phyloP scores from a whole-genome alignment of 805 yeast species.

The Candida montana region DNA sequence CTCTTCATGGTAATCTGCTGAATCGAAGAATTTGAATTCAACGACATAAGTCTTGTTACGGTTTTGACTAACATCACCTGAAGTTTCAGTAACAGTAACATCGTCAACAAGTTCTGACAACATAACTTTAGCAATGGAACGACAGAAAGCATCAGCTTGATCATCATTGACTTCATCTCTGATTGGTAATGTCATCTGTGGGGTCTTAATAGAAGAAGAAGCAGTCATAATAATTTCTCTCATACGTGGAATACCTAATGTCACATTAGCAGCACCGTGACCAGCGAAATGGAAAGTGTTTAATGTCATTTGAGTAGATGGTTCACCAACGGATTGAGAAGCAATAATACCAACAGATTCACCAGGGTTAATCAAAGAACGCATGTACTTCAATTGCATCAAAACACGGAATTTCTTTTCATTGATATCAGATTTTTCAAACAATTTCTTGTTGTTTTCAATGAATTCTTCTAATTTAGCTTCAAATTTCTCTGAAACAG shows the following conservation, averaged over 20 bases:
- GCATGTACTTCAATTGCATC: slow-evolving; percentile 98
- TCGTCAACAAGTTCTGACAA: slow-evolving; percentile 85
- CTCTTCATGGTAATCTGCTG: slow-evolving; percentile 74
- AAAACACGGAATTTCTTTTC: slow-evolving; percentile 86
- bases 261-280: slow-evolving; percentile 99
- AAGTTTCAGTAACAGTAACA: slow-evolving; percentile 82
- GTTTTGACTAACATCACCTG: slow-evolving; percentile 52
- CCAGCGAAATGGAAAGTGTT: slow-evolving; percentile 99
- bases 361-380: slow-evolving; percentile 91
- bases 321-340: slow-evolving; percentile 97
- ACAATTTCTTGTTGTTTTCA: slow-evolving; percentile 46
- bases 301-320: slow-evolving; percentile 98
- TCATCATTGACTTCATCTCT: slow-evolving; percentile 73
- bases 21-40: slow-evolving; percentile 67
- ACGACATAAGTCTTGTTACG: slow-evolving; percentile 49
- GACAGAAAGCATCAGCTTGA: slow-evolving; percentile 89
- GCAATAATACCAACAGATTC: slow-evolving; percentile 98
- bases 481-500: slow-evolving; percentile 88
- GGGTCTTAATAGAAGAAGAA: slow-evolving; percentile 91
- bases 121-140: slow-evolving; percentile 76
- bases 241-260: slow-evolving; percentile 99
- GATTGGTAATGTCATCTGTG: slow-evolving; percentile 94
- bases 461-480: slow-evolving; percentile 70
- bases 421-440: slow-evolving; percentile 51
- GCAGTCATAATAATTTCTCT: slow-evolving; percentile 99